Evolutionary conservation across 768 basidiomycete genomes (phyloP).

Genomic region (Tephrocybe sp.): DNA sequence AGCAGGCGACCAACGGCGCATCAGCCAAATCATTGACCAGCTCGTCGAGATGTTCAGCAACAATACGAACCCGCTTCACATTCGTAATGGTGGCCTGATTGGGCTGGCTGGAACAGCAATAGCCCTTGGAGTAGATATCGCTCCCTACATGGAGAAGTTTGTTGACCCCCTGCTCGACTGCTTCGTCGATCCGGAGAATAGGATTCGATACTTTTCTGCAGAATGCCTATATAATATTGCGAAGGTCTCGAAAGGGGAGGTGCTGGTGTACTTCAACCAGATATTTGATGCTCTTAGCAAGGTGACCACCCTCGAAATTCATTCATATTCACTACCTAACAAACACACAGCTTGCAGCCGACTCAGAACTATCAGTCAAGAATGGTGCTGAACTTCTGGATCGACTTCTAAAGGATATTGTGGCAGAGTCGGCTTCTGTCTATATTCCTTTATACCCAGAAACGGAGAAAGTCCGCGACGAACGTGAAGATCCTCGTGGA

Average conservation of each 20-base stretch:
- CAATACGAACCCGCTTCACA: constrained; percentile 77
- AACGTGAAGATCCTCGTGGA: constrained; percentile 52
- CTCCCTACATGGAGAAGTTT: constrained; percentile 94
- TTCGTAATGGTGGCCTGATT: constrained; percentile 93
- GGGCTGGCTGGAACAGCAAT: constrained; percentile 97
- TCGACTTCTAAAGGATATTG: constrained; percentile 96
- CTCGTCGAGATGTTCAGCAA: constrained; percentile 93
- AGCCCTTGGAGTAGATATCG: constrained; percentile 89
- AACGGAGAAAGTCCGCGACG: constrained; percentile 66
- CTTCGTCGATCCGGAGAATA: constrained; percentile 92
- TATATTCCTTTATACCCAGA: constrained; percentile 90
- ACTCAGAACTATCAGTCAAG: constrained; percentile 94
- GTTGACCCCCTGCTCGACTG: constrained; percentile 85
- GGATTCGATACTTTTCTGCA: constrained; percentile 96
- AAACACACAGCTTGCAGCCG: constrained; percentile 81
- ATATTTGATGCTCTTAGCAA: constrained; percentile 98
- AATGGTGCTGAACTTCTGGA: constrained; percentile 97
- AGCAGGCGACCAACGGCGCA: constrained; percentile 78
- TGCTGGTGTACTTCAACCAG: constrained; percentile 96
- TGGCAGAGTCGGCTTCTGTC: constrained; percentile 92
- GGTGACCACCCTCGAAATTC: constrained; percentile 45
- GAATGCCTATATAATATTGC: constrained; percentile 99
- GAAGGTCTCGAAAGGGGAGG: constrained; percentile 95
- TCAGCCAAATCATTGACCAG: constrained; percentile 88
- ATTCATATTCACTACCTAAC: background rate